Evolutionary conservation across 2,329 filamentous ascomycete species (phyloP), one percentile per base, ranked within the genome.

Genomic region (Calonectria multiphialidica): DNA sequence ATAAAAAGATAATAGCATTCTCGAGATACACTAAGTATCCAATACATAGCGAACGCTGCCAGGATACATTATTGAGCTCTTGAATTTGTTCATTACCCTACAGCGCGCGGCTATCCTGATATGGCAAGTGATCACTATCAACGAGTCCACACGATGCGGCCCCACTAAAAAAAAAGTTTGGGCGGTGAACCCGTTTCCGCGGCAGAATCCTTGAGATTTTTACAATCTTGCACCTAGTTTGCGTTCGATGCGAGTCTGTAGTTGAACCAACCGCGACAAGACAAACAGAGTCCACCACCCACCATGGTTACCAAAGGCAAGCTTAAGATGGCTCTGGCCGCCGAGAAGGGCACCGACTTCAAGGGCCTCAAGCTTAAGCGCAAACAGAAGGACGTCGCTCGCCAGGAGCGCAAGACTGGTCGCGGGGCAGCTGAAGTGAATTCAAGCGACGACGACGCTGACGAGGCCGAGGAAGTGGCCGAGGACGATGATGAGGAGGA

Each of bases 311-410:
- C 81, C 28, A 86, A 85, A 80, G 85, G 86, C 80, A 89, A 87
- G 75, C 83, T 91, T 66, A 89, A 88, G 81, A 82, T 88, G 80
- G 89, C 89, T 12, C 82, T 91, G 18, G 86, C 86, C 57, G 87
- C 87, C 47, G 87, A 91, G 62, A 90, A 91, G 80, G 87, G 88
- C 53, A 81, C 83, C 16, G 89, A 91, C 72, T 88, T 88, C 59
- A 84, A 87, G 75, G 89, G 89, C 77, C 76, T 87, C 49, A 89
- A 88, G 77, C 84, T 88, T 70, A 83, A 86, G 80, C 88, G 88
- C 76, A 85, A 85, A 75, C 80, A 84, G 76, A 89, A 88, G 81
- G 82, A 82, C 25, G 82, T 84, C 61, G 79, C 86, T 16, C 84
- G 85, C 76, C 81, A 82, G 73, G 83, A 84, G 76, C 82, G 80